Conservation (phyloP, 2,329 filamentous ascomycete genomes). For the Juglanconis sp. region DNA sequence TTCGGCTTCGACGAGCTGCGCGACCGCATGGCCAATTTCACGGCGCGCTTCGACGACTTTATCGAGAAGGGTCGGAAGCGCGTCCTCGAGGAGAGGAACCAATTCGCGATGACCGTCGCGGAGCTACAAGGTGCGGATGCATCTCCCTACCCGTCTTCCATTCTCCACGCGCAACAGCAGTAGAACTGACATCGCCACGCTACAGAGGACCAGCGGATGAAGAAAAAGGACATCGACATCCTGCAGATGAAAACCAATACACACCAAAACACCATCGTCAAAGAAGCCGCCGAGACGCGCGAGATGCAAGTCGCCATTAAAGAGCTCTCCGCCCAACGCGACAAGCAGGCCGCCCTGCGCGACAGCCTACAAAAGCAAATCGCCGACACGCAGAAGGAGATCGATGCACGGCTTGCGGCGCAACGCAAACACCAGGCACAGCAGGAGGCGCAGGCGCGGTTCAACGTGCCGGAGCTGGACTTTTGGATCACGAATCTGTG, state of each 20-base stretch:
- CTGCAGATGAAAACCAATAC: constrained; percentile 66
- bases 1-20: constrained; percentile 96
- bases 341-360: constrained; percentile 55
- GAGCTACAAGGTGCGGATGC: constrained; percentile 76
- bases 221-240: constrained; percentile 83
- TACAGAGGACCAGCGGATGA: constrained; percentile 86
- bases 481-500: constrained; percentile 95
- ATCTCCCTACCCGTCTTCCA: neutral
- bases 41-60: constrained; percentile 83
- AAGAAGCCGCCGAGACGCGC: constrained; percentile 71
- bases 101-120: constrained; percentile 85
- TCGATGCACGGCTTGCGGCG: constrained; percentile 66
- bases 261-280: constrained; percentile 70
- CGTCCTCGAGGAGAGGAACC: constrained; percentile 88
- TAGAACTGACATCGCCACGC: neutral
- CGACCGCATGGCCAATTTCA: constrained; percentile 93
- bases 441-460: constrained; percentile 77
- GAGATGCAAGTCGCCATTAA: constrained; percentile 68
- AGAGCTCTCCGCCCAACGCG: constrained; percentile 56
- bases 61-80: constrained; percentile 88
- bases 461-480: constrained; percentile 89
- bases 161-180: constrained; percentile 3
- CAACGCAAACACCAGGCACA: constrained; percentile 70
- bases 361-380: constrained; percentile 60
- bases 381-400: constrained; percentile 64